Conservation (phyloP, 164 flowering plant genomes). For the Echeveria elegans region DNA sequence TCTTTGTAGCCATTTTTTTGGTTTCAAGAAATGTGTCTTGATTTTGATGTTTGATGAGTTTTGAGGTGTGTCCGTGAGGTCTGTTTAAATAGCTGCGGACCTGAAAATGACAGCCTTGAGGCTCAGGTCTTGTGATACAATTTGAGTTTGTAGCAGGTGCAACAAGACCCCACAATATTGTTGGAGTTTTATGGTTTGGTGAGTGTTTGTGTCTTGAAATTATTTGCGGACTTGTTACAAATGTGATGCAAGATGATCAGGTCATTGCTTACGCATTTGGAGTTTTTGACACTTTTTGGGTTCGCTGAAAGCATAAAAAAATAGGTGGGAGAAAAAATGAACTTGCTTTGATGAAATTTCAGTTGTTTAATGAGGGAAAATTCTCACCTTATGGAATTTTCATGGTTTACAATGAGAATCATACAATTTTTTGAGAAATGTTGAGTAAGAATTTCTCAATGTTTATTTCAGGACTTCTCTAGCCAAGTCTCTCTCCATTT, state of each 20-base stretch:
- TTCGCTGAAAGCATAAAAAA: too few relatives aligned
- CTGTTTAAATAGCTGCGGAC: background rate
- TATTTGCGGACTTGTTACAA: too few relatives aligned
- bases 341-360: too few relatives aligned
- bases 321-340: too few relatives aligned
- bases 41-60: background rate
- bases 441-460: slow-evolving; percentile 28
- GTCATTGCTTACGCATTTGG: background rate
- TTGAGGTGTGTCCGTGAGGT: background rate
- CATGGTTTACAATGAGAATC: too few relatives aligned
- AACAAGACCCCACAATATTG: background rate
- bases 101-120: too few relatives aligned
- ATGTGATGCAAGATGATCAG: too few relatives aligned
- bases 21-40: background rate
- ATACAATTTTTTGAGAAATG: slow-evolving; percentile 1
- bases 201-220: background rate
- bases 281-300: too few relatives aligned
- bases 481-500: slow-evolving; percentile 40
- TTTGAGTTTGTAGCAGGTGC: background rate
- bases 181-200: background rate
- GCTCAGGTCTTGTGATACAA: too few relatives aligned
- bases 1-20: background rate
- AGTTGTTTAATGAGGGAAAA: too few relatives aligned
- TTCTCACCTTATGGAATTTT: too few relatives aligned
- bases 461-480: slow-evolving; percentile 32